Percentiles rank a stretch among this genome's conserved stretches.
Conservation (phyloP, 352 stramenopile genomes). For the Globisporangium okanoganense region DNA sequence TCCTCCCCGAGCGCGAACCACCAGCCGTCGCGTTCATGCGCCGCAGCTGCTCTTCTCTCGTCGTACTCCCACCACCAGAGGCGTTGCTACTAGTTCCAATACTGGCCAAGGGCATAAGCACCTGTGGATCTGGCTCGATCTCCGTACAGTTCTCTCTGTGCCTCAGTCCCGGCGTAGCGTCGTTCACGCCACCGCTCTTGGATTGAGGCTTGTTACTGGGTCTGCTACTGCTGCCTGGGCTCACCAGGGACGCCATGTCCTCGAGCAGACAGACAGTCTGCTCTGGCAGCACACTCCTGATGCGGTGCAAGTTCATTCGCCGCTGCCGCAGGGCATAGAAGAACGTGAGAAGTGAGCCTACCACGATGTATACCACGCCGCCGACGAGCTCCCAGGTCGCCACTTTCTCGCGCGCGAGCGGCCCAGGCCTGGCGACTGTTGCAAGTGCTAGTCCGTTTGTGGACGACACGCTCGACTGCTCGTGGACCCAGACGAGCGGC, state of each 20-base stretch:
- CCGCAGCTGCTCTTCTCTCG: conserved; percentile 2
- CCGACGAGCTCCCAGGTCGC: conserved; percentile 28
- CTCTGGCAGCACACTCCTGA: conserved; percentile 22
- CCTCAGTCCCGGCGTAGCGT: background rate
- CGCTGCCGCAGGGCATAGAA: conserved; percentile 17
- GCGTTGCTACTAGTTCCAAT: background rate
- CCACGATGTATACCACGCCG: conserved; percentile 21
- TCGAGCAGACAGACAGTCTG: background rate
- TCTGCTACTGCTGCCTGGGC: background rate
- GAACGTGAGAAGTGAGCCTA: conserved; percentile 13
- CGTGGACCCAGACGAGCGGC: conserved; percentile 42
- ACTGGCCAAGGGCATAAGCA: background rate
- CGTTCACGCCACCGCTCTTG: background rate
- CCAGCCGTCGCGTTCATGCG: conserved; percentile 2
- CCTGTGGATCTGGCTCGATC: background rate
- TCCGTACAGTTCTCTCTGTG: background rate
- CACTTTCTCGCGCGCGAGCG: conserved; percentile 35
- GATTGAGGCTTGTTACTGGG: background rate
- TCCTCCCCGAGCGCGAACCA: conserved; percentile 10
- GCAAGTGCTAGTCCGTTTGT: conserved; percentile 13
- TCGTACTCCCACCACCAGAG: background rate
- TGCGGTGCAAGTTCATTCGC: conserved; percentile 15
- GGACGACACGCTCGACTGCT: conserved; percentile 36
- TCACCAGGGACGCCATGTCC: background rate
- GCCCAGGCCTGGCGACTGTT: conserved; percentile 11